Evolutionary conservation across 306 rosid species (phyloP).

Genomic region (Malus sylvestris): DNA sequence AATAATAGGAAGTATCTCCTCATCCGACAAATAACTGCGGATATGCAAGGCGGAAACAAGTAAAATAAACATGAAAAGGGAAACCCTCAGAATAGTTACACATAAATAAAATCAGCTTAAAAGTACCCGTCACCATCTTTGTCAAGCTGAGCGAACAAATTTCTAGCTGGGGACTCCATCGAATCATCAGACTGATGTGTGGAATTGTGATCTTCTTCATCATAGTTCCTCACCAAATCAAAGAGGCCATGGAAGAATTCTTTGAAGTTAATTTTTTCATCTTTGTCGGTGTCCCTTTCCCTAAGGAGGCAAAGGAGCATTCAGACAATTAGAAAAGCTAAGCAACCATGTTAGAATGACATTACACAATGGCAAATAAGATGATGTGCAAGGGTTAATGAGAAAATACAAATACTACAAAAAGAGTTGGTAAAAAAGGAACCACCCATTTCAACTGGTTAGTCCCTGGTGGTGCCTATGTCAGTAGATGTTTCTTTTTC

Average conservation of each 20-base stretch:
- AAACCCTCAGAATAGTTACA: conserved; percentile 8
- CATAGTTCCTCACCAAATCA: conserved; percentile 91
- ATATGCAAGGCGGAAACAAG: conserved; percentile 13
- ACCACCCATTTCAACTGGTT: background rate
- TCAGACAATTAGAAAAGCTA: conserved; percentile 21
- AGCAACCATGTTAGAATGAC: background rate
- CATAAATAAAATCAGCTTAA: conserved; percentile 9
- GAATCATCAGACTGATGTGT: conserved; percentile 50
- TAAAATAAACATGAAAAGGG: conserved; percentile 16
- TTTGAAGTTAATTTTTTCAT: conserved; percentile 82
- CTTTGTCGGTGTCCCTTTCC: conserved; percentile 86
- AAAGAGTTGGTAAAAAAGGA: background rate
- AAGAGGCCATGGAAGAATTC: conserved; percentile 97
- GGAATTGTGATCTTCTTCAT: conserved; percentile 62
- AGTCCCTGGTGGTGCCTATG: background rate
- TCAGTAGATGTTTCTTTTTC: background rate
- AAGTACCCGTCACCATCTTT: conserved; percentile 84
- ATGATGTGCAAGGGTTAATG: background rate
- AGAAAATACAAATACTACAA: background rate
- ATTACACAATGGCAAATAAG: background rate
- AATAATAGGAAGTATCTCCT: conserved; percentile 67
- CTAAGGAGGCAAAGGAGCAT: conserved; percentile 30
- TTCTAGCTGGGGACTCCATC: conserved; percentile 70
- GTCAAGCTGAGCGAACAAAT: conserved; percentile 75
- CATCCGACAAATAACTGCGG: conserved; percentile 65